These are phyloP conservation scores for Ampelomyces quisqualis DNA, from an alignment of 2,329 filamentous ascomycete genomes.

Conservation along the genomic window DNA sequence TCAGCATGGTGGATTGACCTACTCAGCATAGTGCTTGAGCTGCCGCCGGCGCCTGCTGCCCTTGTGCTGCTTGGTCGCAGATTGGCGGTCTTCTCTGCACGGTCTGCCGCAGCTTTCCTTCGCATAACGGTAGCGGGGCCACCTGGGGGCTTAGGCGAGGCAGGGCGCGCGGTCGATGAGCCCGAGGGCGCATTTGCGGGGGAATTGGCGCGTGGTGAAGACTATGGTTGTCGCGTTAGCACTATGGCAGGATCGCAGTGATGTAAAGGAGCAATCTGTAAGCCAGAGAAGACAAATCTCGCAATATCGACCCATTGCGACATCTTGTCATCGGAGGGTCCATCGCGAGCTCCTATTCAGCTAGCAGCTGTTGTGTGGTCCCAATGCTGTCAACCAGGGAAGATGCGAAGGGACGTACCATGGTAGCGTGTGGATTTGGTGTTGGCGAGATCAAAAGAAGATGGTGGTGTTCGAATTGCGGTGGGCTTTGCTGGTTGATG, in stretches of 20 bases:
- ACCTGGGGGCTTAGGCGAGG: conserved; percentile 85
- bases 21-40: conserved; percentile 98
- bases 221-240: conserved; percentile 1
- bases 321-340: not conserved
- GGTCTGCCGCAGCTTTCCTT: conserved; percentile 90
- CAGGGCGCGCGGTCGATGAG: conserved; percentile 71
- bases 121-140: conserved; percentile 94
- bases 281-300: not conserved
- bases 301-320: not conserved
- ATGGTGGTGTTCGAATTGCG: conserved; percentile 7
- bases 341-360: conserved; percentile 8
- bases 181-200: conserved; percentile 55
- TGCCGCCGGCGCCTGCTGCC: conserved; percentile 90
- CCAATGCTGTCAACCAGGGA: conserved; percentile 4
- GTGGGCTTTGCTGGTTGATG: conserved; percentile 16
- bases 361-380: conserved; percentile 2
- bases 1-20: conserved; percentile 52
- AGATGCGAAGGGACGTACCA: conserved; percentile 18
- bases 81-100: conserved; percentile 97
- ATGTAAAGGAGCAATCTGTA: too few relatives aligned
- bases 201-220: conserved; percentile 38
- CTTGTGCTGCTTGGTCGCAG: conserved; percentile 87
- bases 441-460: conserved; percentile 5
- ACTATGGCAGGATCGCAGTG: not conserved
- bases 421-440: conserved; percentile 11